Conservation (phyloP, 257 asterid genomes). For the Solanum dulcamara region DNA sequence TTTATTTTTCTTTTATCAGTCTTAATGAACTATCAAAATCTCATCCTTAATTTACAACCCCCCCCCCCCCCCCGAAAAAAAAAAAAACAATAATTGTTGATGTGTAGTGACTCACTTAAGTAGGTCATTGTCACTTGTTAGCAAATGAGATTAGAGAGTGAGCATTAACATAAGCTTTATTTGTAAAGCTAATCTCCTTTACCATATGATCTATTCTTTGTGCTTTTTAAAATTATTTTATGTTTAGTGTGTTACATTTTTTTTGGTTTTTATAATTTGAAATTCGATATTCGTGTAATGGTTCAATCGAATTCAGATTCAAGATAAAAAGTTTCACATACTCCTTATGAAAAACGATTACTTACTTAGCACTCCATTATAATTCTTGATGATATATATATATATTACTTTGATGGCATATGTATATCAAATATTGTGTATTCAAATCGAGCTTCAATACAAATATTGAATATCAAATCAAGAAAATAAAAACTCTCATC, state of each 20-base stretch:
- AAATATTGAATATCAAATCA: no score
- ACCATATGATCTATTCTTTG: not conserved
- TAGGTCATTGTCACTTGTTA: not conserved
- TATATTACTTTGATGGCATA: not conserved
- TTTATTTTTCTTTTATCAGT: no score
- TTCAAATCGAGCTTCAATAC: no score
- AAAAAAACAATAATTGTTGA: not conserved
- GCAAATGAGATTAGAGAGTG: not conserved
- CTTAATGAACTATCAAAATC: not conserved
- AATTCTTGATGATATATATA: not conserved
- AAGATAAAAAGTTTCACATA: not conserved
- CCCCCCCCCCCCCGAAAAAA: not conserved
- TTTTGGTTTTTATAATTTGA: not conserved
- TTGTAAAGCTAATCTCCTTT: not conserved
- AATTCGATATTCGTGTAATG: fast-evolving
- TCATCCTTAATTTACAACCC: not conserved
- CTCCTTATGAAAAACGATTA: not conserved
- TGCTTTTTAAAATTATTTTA: not conserved
- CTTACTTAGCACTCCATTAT: not conserved
- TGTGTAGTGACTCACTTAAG: not conserved
- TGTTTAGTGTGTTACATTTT: not conserved
- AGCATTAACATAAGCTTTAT: not conserved
- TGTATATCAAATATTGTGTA: no score
- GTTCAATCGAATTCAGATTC: not conserved
- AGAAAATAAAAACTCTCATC: no score